Percentiles rank a stretch among this genome's conserved stretches.
phyloP scores from a whole-genome alignment of 1,284 basidiomycete genomes.

The Athelia psychrophila region DNA sequence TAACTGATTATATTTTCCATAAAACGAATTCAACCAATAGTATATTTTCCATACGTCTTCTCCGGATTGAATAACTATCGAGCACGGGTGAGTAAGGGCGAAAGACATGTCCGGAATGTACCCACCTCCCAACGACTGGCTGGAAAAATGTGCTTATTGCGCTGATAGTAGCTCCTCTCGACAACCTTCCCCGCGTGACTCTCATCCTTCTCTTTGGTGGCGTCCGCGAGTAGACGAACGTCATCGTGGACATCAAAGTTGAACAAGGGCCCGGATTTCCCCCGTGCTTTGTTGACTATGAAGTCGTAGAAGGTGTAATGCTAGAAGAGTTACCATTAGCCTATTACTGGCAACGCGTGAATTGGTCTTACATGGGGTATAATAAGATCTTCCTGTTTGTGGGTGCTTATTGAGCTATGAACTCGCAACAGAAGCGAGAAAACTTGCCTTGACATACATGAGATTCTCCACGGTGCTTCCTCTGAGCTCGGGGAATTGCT shows the following conservation, averaged over 20 bases:
- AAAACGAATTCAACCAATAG: conserved; percentile 52
- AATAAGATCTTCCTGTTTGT: conserved; percentile 86
- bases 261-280: conserved; percentile 97
- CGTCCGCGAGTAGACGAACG: conserved; percentile 92
- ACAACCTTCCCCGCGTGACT: conserved; percentile 99
- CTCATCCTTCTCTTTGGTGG: conserved; percentile 96
- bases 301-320: conserved; percentile 99
- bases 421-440: background rate
- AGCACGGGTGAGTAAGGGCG: background rate
- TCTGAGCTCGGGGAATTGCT: conserved; percentile 90
- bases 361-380: conserved; percentile 77
- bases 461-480: conserved; percentile 92
- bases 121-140: conserved; percentile 91
- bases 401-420: background rate
- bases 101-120: conserved; percentile 4
- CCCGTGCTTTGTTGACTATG: conserved; percentile 96
- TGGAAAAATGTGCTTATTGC: conserved; percentile 98
- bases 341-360: conserved; percentile 7
- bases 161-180: conserved; percentile 92
- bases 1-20: background rate
- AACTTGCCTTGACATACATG: conserved; percentile 93
- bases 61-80: conserved; percentile 85
- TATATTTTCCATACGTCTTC: conserved; percentile 88
- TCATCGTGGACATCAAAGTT: conserved; percentile 99
- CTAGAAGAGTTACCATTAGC: conserved; percentile 39